Evolutionary conservation across 305 asterid species (phyloP).

Genomic region (Fraxinus velutina): DNA sequence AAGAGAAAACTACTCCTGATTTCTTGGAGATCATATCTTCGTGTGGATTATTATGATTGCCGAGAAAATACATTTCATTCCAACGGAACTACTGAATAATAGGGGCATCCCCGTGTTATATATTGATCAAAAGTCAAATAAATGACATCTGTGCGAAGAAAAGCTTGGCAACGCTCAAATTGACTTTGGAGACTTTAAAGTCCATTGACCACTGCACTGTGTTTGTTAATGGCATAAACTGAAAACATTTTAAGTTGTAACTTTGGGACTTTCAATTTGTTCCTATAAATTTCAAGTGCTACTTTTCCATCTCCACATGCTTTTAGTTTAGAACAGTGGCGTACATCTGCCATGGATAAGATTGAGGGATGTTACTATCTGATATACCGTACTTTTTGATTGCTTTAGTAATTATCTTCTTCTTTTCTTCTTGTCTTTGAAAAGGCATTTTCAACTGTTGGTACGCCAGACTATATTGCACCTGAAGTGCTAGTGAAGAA

Average conservation of each 20-base stretch:
- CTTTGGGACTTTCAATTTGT: neutral
- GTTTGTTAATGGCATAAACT: neutral
- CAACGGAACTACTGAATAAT: neutral
- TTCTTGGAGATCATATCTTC: neutral
- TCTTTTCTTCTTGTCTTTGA: neutral
- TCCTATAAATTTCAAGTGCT: neutral
- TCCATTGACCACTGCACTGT: neutral
- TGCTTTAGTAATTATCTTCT: neutral
- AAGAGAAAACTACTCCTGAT: neutral
- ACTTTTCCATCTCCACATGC: neutral
- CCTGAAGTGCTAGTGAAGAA: slow-evolving; percentile 30
- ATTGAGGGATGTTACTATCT: neutral
- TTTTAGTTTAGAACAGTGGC: neutral
- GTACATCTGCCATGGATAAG: neutral
- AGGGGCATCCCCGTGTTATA: neutral
- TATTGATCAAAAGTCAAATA: neutral
- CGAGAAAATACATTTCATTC: neutral
- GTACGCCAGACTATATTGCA: slow-evolving; percentile 33
- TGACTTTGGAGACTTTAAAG: neutral
- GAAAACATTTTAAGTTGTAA: neutral
- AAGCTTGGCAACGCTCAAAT: neutral
- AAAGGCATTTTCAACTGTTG: slow-evolving; percentile 32
- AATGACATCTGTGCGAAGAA: neutral
- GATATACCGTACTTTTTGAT: neutral
- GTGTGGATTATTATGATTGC: neutral